Evolutionary conservation across 306 rosid genomes (phyloP).

Genomic region (Vigna trinervia): DNA sequence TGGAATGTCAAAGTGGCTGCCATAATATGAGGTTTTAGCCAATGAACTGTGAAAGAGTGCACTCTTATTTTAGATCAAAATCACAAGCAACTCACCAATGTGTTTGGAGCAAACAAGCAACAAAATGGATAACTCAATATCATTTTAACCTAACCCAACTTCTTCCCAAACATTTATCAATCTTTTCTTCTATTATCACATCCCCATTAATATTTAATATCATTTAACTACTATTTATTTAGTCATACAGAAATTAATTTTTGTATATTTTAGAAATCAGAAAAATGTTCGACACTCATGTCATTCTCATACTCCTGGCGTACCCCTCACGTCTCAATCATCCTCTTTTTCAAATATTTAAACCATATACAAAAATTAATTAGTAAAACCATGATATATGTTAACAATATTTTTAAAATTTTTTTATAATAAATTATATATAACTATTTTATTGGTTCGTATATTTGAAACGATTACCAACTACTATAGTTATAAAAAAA

Average conservation of each 20-base stretch:
- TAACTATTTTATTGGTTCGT: too few species aligned
- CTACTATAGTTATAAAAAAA: too few species aligned
- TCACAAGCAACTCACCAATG: slow-evolving; percentile 35
- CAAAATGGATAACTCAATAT: neutral
- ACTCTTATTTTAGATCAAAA: neutral
- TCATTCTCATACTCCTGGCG: neutral
- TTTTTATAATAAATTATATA: too few species aligned
- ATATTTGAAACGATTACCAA: too few species aligned
- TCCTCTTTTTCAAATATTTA: neutral
- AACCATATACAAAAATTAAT: neutral
- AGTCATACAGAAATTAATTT: too few species aligned
- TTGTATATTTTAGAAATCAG: too few species aligned
- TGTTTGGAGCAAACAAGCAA: slow-evolving; percentile 44
- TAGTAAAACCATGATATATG: too few species aligned
- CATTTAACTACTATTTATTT: slow-evolving; percentile 15
- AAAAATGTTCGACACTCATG: too few species aligned
- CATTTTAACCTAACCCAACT: slow-evolving; percentile 46
- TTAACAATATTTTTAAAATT: too few species aligned
- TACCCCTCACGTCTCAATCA: slow-evolving; percentile 32
- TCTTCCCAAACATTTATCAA: neutral
- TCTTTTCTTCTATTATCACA: neutral
- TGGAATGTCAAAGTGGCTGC: slow-evolving; percentile 40
- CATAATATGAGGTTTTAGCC: slow-evolving; percentile 33
- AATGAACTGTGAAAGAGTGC: slow-evolving; percentile 17
- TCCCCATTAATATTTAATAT: neutral